Percentiles rank a stretch among this genome's conserved stretches.
These are phyloP conservation scores for Yarrowia sp. DNA, from an alignment of 805 yeast species.

Conservation along the genomic window DNA sequence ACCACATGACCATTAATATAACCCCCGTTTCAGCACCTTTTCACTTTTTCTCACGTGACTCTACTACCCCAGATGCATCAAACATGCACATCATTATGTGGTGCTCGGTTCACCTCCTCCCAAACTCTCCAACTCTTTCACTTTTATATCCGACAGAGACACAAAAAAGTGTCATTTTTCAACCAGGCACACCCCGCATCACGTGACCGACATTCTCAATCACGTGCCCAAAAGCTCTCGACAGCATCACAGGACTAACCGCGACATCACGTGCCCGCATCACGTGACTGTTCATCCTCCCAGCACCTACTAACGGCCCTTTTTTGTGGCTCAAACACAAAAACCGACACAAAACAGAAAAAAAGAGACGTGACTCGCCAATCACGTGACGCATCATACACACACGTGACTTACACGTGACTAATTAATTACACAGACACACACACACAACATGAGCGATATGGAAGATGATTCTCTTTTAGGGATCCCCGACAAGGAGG, in stretches of 20 bases:
- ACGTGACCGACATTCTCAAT: too few relatives aligned
- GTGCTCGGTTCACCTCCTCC: constrained; percentile 3
- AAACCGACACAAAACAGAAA: too few relatives aligned
- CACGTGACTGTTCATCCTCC: background rate
- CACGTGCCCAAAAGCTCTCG: background rate
- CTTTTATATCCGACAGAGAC: background rate
- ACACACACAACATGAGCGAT: constrained; percentile 5
- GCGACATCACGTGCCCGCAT: background rate
- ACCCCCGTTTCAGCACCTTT: background rate
- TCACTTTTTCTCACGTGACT: background rate
- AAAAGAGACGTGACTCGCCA: background rate
- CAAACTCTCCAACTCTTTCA: constrained; percentile 21
- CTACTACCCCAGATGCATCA: background rate
- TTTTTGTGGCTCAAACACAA: too few relatives aligned
- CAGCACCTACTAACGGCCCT: too few relatives aligned
- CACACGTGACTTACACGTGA: background rate
- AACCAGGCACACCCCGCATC: too few relatives aligned
- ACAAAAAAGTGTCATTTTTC: too few relatives aligned
- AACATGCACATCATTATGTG: background rate
- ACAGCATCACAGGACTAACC: too few relatives aligned
- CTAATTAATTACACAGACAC: background rate
- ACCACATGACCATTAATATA: background rate
- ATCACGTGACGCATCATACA: background rate
- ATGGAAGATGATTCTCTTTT: constrained; percentile 17
- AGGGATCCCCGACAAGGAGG: constrained; percentile 30